Evolutionary conservation across 805 yeast genomes (phyloP), one percentile per base, ranked within the genome.

Genomic region (Millerozyma acaciae): DNA sequence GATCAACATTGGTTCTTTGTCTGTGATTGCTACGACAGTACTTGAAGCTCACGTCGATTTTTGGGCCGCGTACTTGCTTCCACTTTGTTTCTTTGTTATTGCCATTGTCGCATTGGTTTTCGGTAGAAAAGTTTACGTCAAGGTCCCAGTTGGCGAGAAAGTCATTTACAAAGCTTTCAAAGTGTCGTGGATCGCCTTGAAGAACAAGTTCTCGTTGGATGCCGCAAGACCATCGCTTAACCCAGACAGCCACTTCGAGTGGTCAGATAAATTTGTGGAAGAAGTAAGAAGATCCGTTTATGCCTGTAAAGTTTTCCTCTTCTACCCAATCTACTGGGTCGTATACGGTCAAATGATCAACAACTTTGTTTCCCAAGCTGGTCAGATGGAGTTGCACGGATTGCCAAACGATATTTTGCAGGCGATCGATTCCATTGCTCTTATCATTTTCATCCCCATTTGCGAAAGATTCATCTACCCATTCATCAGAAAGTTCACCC

Each of bases 371-470:
- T 73, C 85, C 25, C 87, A 80, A 54, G 87, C 89, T 28, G 84
- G 79, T 37, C 68, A 73, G 44, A 79, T 83, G 85, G 76, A 80
- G 47, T 65, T 74, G 34, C 87, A 84, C 54, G 84, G 85, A 25
- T 69, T 84, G 46, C 93, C 94, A 44, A 84, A 84, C 53, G 94
- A 84, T 67, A 68, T 84, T 47, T 73, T 84, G 65, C 82, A 78
- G 59, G 81, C 78, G 51, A 73, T 84, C 46, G 82, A 84, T 58
- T 83, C 93, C 18, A 63, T 84, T 47, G 80, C 86, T 24, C 73
- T 84, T 46, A 80, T 84, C 45, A 64, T 84, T n/a, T 78, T 82
- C 56, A 80, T 84, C 43, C 94, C 94, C 38, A 66, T 84, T 45
- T 70, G 72, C 57, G 86, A 84, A 55, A 58, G 68, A 39, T 46